phyloP scores from a whole-genome alignment of 108 stramenopile genomes.

The Skeletonema marinoi region DNA sequence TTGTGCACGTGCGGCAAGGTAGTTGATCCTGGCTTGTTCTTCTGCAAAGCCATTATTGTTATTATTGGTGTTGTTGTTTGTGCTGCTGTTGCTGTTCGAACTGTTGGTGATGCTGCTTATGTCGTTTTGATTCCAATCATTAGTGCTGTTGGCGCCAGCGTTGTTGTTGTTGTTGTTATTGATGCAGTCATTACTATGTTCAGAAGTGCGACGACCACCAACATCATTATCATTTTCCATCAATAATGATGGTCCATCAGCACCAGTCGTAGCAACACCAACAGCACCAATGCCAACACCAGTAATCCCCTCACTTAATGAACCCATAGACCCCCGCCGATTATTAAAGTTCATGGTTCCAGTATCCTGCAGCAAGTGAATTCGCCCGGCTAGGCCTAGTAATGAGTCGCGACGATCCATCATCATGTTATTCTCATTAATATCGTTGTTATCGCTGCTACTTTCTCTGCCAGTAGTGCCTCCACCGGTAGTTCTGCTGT shows the following conservation, averaged over 20 bases:
- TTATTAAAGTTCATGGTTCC: background rate
- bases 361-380: background rate
- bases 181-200: too few species aligned
- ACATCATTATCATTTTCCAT: background rate
- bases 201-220: too few species aligned
- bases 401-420: background rate
- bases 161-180: background rate
- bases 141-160: background rate
- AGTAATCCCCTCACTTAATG: background rate
- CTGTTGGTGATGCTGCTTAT: background rate
- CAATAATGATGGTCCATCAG: background rate
- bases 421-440: background rate
- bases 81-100: too few species aligned
- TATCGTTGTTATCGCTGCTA: background rate
- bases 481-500: too few species aligned
- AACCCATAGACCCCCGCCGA: background rate
- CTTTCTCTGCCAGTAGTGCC: too few species aligned
- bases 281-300: background rate
- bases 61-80: background rate
- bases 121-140: background rate
- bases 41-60: background rate
- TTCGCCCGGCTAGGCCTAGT: background rate
- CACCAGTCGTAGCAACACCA: background rate
- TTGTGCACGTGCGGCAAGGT: constrained; percentile 37
- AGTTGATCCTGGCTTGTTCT: constrained; percentile 14